These are phyloP conservation scores for Diaporthe helianthi DNA, from an alignment of 2,329 filamentous ascomycete species.

Conservation along the genomic window DNA sequence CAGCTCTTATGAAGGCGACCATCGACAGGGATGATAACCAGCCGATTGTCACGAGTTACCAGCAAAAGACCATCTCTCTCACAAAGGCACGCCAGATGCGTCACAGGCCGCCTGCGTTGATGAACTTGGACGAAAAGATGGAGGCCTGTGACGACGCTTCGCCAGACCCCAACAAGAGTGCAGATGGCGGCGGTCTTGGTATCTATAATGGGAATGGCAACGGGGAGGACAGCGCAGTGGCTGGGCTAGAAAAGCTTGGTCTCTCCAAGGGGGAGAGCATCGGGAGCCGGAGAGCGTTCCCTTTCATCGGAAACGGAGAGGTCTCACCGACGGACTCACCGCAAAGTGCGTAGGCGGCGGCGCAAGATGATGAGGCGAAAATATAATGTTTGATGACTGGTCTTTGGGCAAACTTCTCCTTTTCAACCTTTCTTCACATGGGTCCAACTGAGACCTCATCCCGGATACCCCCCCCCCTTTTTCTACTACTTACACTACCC, in stretches of 20 bases:
- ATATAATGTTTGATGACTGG: slow-evolving; percentile 1
- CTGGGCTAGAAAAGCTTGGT: slow-evolving; percentile 50
- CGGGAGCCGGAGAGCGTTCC: slow-evolving; percentile 36
- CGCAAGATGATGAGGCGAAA: not conserved
- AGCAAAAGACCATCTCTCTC: slow-evolving; percentile 94
- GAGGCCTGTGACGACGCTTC: slow-evolving; percentile 38
- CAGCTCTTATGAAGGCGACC: slow-evolving; percentile 96
- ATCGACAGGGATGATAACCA: slow-evolving; percentile 88
- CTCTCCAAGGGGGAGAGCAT: slow-evolving; percentile 46
- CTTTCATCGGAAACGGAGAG: slow-evolving; percentile 37
- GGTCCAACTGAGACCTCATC: not conserved
- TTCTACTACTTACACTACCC: slow-evolving; percentile 21
- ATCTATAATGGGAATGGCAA: slow-evolving; percentile 40
- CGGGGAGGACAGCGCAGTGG: slow-evolving; percentile 52
- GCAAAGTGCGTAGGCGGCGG: slow-evolving; percentile 41
- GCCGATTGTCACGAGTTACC: slow-evolving; percentile 88
- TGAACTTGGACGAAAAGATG: slow-evolving; percentile 67
- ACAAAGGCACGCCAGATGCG: slow-evolving; percentile 87
- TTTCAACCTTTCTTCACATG: slow-evolving; percentile 40
- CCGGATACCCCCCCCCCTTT: slow-evolving; percentile 30
- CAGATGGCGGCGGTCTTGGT: slow-evolving; percentile 52
- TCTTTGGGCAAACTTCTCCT: not conserved
- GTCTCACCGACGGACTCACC: slow-evolving; percentile 37
- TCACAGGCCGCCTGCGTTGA: slow-evolving; percentile 87
- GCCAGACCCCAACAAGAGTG: slow-evolving; percentile 31